A percentile compares a stretch with the other conserved stretches of the same genome.
Conservation (phyloP, 176 grass and related monocot species). For the Phyllostachys edulis region DNA sequence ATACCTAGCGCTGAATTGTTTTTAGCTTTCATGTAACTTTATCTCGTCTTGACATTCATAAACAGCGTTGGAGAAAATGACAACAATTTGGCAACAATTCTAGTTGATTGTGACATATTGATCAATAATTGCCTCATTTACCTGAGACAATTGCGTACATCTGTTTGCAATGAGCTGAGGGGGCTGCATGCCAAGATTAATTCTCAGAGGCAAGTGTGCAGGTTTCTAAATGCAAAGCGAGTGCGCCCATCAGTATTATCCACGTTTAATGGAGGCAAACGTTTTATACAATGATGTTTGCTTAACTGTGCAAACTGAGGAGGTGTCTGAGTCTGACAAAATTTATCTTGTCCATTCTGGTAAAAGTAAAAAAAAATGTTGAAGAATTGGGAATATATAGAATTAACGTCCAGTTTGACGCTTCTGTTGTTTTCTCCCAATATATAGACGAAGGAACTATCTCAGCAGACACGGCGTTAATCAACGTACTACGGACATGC, state of each 20-base stretch:
- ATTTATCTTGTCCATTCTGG: too few relatives aligned
- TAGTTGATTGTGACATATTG: conserved; percentile 22
- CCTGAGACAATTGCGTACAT: background rate
- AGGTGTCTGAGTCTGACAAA: too few relatives aligned
- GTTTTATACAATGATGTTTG: too few relatives aligned
- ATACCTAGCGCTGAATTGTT: background rate
- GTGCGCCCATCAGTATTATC: background rate
- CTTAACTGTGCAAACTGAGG: too few relatives aligned
- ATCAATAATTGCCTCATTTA: background rate
- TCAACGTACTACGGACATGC: background rate
- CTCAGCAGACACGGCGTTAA: background rate
- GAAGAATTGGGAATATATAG: too few relatives aligned
- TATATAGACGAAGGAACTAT: too few relatives aligned
- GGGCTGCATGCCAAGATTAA: background rate
- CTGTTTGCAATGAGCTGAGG: background rate
- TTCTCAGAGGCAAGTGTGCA: background rate
- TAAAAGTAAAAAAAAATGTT: too few relatives aligned
- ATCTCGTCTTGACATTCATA: background rate
- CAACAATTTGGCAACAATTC: background rate
- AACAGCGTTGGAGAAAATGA: conserved; percentile 2
- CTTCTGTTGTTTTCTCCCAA: too few relatives aligned
- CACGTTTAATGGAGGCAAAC: too few relatives aligned
- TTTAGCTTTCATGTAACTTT: conserved; percentile 17
- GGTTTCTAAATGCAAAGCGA: background rate
- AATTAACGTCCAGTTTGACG: too few relatives aligned